Conservation (phyloP, 2,329 filamentous ascomycete genomes). For the Paradendryphiella salina region DNA sequence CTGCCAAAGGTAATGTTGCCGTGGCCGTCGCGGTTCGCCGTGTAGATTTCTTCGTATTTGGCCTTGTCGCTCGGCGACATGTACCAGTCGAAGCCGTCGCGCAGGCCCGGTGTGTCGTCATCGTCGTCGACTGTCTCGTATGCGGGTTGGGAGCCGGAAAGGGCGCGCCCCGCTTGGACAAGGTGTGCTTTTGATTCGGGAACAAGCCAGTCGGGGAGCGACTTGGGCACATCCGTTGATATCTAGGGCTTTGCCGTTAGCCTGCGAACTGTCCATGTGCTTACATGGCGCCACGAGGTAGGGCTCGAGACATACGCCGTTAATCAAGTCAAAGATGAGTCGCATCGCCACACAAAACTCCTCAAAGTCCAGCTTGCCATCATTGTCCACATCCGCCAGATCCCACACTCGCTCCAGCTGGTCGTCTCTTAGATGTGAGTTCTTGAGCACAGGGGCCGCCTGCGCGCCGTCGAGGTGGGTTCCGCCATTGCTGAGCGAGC, state of each 20-base stretch:
- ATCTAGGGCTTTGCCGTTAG: conserved; percentile 59
- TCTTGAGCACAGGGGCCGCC: conserved; percentile 72
- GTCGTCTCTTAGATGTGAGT: conserved; percentile 71
- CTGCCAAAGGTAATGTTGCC: conserved; percentile 76
- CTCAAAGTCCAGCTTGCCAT: conserved; percentile 97
- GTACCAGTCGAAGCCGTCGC: conserved; percentile 99
- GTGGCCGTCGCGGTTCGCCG: conserved; percentile 82
- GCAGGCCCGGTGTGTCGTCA: conserved; percentile 79
- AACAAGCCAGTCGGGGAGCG: conserved; percentile 92
- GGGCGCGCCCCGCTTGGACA: conserved; percentile 49
- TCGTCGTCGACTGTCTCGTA: conserved; percentile 82
- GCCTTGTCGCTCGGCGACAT: conserved; percentile 89
- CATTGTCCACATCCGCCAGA: conserved; percentile 92
- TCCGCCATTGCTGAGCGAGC: conserved; percentile 66
- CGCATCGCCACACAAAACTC: conserved; percentile 99
- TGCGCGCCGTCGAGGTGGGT: conserved; percentile 69
- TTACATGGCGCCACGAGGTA: neutral
- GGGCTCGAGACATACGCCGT: conserved; percentile 65
- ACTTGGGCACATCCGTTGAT: conserved; percentile 75
- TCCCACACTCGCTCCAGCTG: conserved; percentile 99
- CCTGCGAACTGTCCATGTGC: neutral
- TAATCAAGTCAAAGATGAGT: conserved; percentile 94
- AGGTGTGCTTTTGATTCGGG: conserved; percentile 70
- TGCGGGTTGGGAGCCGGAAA: conserved; percentile 76
- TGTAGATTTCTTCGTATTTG: conserved; percentile 98